These are phyloP conservation scores for Schwanniomyces pseudopolymorphus DNA, from an alignment of 805 yeast species.

Conservation along the genomic window DNA sequence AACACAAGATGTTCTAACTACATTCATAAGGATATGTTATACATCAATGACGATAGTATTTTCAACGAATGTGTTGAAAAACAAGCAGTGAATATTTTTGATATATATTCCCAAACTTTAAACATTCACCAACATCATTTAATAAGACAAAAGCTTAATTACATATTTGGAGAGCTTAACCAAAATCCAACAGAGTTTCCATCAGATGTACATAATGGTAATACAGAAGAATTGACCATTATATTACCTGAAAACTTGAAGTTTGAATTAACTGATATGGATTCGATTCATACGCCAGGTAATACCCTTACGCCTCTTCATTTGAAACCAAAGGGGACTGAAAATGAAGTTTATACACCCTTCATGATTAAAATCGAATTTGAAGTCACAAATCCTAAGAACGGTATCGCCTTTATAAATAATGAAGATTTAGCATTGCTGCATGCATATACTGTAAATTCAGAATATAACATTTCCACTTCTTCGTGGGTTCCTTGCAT, in stretches of 20 bases:
- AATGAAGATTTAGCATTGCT: slow-evolving; percentile 48
- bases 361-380: slow-evolving; percentile 69
- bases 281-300: slow-evolving; percentile 26
- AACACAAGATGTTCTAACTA: slow-evolving; percentile 54
- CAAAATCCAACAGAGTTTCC: slow-evolving; percentile 24
- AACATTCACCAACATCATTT: slow-evolving; percentile 58
- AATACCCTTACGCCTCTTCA: slow-evolving; percentile 36
- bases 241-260: slow-evolving; percentile 65
- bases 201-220: slow-evolving; percentile 19
- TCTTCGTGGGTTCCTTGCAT: slow-evolving; percentile 98
- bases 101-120: slow-evolving; percentile 40
- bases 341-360: slow-evolving; percentile 59
- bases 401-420: slow-evolving; percentile 77
- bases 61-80: slow-evolving; percentile 26
- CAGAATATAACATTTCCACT: slow-evolving; percentile 75
- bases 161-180: slow-evolving; percentile 50
- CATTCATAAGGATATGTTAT: slow-evolving; percentile 53
- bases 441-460: slow-evolving; percentile 81
- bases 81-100: slow-evolving; percentile 35
- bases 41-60: slow-evolving; percentile 32
- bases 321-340: slow-evolving; percentile 34
- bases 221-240: slow-evolving; percentile 66
- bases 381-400: slow-evolving; percentile 59
- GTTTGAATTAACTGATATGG: slow-evolving; percentile 43
- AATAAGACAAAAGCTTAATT: slow-evolving; percentile 51